Evolutionary conservation across 2,329 filamentous ascomycete genomes (phyloP), one percentile per base, ranked within the genome.

Genomic region (Curvularia sp.): DNA sequence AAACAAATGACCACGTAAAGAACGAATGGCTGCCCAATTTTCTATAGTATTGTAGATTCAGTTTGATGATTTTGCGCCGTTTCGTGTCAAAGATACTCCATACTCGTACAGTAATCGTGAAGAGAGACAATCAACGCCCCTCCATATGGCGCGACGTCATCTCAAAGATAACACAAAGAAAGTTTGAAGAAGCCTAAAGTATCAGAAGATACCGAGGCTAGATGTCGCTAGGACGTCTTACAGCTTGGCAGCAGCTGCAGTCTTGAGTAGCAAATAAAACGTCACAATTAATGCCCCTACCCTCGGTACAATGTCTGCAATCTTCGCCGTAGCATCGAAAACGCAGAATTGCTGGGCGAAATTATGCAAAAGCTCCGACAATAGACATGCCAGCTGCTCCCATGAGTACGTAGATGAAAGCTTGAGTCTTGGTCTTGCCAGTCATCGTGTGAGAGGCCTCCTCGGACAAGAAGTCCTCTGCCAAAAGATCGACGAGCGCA

Each of bases 381-480:
- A 58, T 55, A 2, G 71, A 59, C 76, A 78, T 78, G 41, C 74
- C 74, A 28, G 74, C 73, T 28, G 76, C 76, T 34, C 76, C 76
- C 55, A 78, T 23, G 7, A 78, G 67, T 1, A 78, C 69, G 57
- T 74, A 78, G 56, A 65, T 60, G 68, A 88, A 86, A 0, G 85
- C 86, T 2, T 70, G 64, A 28, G 81, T 83, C 77, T 84, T 86
- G 52, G 83, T 80, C 62, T 80, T 83, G 67, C 79, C 81, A 3
- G 75, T 82, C 79, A 88, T 74, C 2, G 79, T 71, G n/a, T 74
- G 71, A 49, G 79, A 75, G 3, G 74, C 74, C 55, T 77, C 76
- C 38, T 78, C 75, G 0, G 85, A 87, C 18, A 89, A 77, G 76
- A 89, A 89, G 68, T 89, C 87, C 66, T 88, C 86, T 4, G 85